These are phyloP conservation scores for Oryza glaberrima DNA, from an alignment of 176 grass and related monocot species.

Conservation along the genomic window DNA sequence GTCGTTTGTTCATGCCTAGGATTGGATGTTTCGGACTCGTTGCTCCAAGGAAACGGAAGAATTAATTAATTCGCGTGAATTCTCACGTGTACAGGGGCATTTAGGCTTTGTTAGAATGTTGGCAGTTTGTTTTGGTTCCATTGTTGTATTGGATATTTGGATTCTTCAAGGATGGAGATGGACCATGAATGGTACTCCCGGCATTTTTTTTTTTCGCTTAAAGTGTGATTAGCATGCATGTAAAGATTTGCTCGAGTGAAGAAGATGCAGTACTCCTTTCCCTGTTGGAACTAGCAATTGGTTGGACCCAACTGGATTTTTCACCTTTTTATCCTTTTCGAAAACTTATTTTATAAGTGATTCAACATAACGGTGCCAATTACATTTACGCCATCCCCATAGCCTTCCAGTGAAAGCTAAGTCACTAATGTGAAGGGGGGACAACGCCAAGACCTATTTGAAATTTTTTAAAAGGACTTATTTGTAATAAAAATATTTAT, in stretches of 20 bases:
- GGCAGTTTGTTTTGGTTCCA: background rate
- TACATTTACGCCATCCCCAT: too few species aligned
- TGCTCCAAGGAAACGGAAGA: background rate
- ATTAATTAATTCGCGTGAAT: background rate
- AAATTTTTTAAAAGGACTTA: too few species aligned
- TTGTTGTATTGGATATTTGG: background rate
- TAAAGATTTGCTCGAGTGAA: background rate
- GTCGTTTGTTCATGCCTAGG: background rate
- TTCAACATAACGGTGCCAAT: too few species aligned
- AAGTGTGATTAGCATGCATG: background rate
- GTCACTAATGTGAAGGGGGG: too few species aligned
- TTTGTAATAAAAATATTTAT: too few species aligned
- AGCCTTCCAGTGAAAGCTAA: too few species aligned
- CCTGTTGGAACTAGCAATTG: background rate
- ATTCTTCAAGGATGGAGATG: slow-evolving; percentile 20
- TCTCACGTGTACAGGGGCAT: slow-evolving; percentile 29
- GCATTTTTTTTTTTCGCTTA: background rate
- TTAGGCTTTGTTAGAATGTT: background rate
- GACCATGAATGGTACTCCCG: background rate
- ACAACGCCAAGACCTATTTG: too few species aligned
- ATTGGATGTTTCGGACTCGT: background rate
- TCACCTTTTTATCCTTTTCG: too few species aligned
- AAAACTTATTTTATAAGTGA: too few species aligned
- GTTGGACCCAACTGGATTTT: background rate
- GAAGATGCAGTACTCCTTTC: background rate